Evolutionary conservation across 148 eudicot species (phyloP).

Genomic region (Cornus controversa): DNA sequence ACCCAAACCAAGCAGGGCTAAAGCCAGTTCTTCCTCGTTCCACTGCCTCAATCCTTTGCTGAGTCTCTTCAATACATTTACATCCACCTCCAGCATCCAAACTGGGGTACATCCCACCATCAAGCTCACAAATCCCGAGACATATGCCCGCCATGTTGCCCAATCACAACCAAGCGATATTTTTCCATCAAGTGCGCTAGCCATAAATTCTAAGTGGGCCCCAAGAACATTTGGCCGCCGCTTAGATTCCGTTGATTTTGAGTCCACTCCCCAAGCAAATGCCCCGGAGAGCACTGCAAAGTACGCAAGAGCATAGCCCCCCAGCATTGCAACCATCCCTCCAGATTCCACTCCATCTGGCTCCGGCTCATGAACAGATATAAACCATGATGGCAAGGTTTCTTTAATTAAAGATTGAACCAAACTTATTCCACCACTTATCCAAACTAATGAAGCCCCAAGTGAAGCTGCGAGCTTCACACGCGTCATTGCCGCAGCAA

Average conservation of each 20-base stretch:
- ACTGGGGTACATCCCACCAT: slow-evolving; percentile 67
- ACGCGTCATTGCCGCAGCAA: slow-evolving; percentile 66
- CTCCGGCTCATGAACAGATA: slow-evolving; percentile 53
- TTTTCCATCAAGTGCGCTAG: slow-evolving; percentile 75
- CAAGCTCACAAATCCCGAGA: slow-evolving; percentile 74
- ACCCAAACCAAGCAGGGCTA: slow-evolving; percentile 57
- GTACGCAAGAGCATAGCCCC: slow-evolving; percentile 81
- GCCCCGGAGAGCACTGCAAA: slow-evolving; percentile 71
- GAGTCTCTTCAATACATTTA: slow-evolving; percentile 60
- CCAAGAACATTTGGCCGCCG: slow-evolving; percentile 47
- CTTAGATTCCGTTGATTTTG: slow-evolving; percentile 33
- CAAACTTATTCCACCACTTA: slow-evolving; percentile 66
- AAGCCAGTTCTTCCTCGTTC: slow-evolving; percentile 79
- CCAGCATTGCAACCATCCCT: slow-evolving; percentile 55
- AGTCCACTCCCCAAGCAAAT: slow-evolving; percentile 80
- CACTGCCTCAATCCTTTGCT: slow-evolving; percentile 64
- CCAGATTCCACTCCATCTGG: slow-evolving; percentile 31
- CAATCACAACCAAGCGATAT: slow-evolving; percentile 77
- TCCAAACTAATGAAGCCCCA: slow-evolving; percentile 86
- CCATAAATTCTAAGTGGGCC: slow-evolving; percentile 67
- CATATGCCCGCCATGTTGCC: slow-evolving; percentile 81
- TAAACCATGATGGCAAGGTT: slow-evolving; percentile 83
- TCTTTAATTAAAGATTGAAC: slow-evolving; percentile 68
- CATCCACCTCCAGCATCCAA: slow-evolving; percentile 75
- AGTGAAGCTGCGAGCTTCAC: slow-evolving; percentile 79